A percentile compares a stretch with the other conserved stretches of the same genome.
These are phyloP conservation scores for Melaleuca quinquenervia DNA, from an alignment of 345 rosid genomes.

Conservation along the genomic window DNA sequence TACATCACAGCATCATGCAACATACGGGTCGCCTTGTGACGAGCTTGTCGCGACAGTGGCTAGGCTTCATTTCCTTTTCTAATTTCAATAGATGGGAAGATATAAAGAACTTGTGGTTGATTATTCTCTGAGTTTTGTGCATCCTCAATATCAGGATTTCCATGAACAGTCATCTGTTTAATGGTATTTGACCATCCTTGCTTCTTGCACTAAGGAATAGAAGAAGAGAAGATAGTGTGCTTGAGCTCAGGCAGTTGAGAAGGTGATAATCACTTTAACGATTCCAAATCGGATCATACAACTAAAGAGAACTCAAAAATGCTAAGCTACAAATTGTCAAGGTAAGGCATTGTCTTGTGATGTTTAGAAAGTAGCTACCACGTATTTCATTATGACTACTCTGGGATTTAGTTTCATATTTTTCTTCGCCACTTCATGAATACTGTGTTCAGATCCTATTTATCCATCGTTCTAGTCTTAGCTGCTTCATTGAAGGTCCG, in stretches of 20 bases:
- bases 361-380: not conserved
- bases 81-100: not conserved
- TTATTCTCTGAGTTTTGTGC: not conserved
- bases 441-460: constrained; percentile 16
- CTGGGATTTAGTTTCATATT: not conserved
- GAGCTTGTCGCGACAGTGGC: not conserved
- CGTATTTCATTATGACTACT: not conserved
- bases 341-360: not conserved
- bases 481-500: constrained; percentile 84
- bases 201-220: not conserved
- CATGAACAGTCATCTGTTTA: not conserved
- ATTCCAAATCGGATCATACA: not conserved
- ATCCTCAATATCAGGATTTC: not conserved
- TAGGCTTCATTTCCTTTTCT: not conserved
- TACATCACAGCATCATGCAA: not conserved
- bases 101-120: not conserved
- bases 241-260: not conserved
- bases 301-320: not conserved
- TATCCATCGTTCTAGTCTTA: constrained; percentile 70
- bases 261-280: not conserved
- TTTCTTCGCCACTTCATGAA: not conserved
- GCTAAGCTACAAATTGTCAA: not conserved
- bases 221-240: not conserved
- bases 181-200: not conserved
- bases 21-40: not conserved